Percentiles rank a stretch among this genome's conserved stretches.
Evolutionary conservation across 768 basidiomycete genomes (phyloP).

Genomic region (Holtermannia corniformis): DNA sequence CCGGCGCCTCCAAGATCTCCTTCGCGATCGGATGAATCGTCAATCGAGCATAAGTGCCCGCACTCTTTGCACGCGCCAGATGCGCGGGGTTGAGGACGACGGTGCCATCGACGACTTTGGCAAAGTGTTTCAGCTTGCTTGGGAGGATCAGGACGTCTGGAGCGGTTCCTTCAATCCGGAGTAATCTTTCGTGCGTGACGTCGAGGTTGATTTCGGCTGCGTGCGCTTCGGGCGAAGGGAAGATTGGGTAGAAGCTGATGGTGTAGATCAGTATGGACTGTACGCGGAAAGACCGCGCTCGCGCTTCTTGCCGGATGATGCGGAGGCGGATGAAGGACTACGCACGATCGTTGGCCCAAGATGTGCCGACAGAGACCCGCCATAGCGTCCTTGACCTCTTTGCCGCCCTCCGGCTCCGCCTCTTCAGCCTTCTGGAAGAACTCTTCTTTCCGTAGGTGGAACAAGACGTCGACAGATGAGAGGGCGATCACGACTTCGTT

Average conservation of each 20-base stretch:
- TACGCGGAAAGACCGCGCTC: not conserved
- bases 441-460: slow-evolving; percentile 80
- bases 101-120: slow-evolving; percentile 76
- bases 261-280: no score
- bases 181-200: slow-evolving; percentile 59
- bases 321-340: not conserved
- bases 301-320: not conserved
- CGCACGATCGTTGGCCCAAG: slow-evolving; percentile 75
- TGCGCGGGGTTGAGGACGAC: slow-evolving; percentile 78
- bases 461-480: slow-evolving; percentile 77
- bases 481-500: slow-evolving; percentile 71
- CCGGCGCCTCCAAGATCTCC: slow-evolving; percentile 23
- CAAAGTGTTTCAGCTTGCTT: slow-evolving; percentile 79
- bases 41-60: slow-evolving; percentile 44
- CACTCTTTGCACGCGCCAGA: slow-evolving; percentile 43
- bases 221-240: slow-evolving; percentile 69
- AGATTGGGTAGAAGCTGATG: slow-evolving; percentile 96
- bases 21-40: slow-evolving; percentile 40
- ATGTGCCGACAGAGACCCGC: slow-evolving; percentile 67
- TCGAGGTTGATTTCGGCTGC: slow-evolving; percentile 80
- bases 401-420: slow-evolving; percentile 45
- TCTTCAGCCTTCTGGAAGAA: slow-evolving; percentile 60
- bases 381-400: slow-evolving; percentile 56
- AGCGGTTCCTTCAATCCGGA: slow-evolving; percentile 49
- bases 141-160: slow-evolving; percentile 83